Conservation (phyloP, 345 rosid genomes). For the Camelina sativa region DNA sequence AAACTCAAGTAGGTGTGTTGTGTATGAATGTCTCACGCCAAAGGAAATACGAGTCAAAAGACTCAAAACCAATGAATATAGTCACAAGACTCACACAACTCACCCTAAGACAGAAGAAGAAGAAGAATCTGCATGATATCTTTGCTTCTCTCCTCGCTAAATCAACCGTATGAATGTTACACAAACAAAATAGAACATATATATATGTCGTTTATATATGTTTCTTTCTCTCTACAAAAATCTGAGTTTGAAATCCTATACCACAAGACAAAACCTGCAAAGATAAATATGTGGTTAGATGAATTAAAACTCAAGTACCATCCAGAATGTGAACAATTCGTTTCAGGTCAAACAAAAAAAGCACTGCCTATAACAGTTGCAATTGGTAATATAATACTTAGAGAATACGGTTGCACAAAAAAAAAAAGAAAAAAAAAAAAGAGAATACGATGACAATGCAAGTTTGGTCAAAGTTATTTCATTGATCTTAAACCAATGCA, state of each 20-base stretch:
- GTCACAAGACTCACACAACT: not conserved
- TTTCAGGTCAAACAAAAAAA: constrained; percentile 18
- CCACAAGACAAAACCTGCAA: constrained; percentile 45
- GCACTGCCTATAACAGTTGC: constrained; percentile 3
- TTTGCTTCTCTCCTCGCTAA: constrained; percentile 30
- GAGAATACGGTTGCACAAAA: too few species aligned
- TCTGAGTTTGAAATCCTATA: constrained; percentile 23
- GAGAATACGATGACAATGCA: constrained; percentile 5
- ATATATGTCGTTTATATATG: constrained; percentile 19
- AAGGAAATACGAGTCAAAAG: constrained; percentile 21
- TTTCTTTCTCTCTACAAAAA: constrained; percentile 35
- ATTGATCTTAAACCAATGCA: constrained; percentile 23
- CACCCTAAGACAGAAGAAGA: constrained; percentile 24
- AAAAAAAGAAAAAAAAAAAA: too few species aligned
- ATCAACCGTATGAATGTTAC: constrained; percentile 39
- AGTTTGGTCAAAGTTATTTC: constrained; percentile 16
- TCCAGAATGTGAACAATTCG: constrained; percentile 22
- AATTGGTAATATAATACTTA: constrained; percentile 1
- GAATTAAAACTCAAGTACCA: constrained; percentile 23
- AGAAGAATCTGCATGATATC: constrained; percentile 26
- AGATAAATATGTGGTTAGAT: constrained; percentile 29
- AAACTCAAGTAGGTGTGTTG: not conserved
- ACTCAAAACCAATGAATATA: constrained; percentile 19
- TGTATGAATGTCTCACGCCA: constrained; percentile 19
- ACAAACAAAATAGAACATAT: constrained; percentile 35